Evolutionary conservation across 176 grass and related monocot species (phyloP), one percentile per base, ranked within the genome.

Genomic region (Thalia dealbata): DNA sequence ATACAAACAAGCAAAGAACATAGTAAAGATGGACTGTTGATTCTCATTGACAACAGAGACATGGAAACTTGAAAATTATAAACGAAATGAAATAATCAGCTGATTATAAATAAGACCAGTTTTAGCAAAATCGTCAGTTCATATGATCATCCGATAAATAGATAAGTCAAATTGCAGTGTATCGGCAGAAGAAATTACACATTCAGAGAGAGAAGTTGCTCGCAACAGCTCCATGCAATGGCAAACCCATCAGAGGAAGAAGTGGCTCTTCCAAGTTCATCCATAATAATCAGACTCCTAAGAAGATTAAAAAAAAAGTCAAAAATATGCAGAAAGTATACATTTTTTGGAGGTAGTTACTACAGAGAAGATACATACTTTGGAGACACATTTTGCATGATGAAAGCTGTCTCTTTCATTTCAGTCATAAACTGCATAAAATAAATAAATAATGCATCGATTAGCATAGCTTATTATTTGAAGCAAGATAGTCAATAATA

Each of bases 341-440:
- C 14, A 67, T 51, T 54, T 18, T 3, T 64, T 30, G 24, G 35
- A 24, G 64, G 13, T 50, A 81, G 69, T 66, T 12, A 61, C 55
- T 75, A 44, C 12, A 52, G 69, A 63, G 52, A 75, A n/a, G 66
- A 38, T 38, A 48, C 10, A 63, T 92, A 96, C 93, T 71, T 96
- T 18, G 86, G 80, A 88, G 93, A 81, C 82, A 90, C 69, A 78
- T 90, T 96, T 83, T 96, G 93, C 86, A 96, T 82, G 51, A 92
- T 82, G 82, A 96, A 96, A 83, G 93, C 87, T 65, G 86, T 96
- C 77, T 96, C 89, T 83, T 88, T 96, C 93, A 96, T 96, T 86
- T 96, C 93, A 12, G 87, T 92, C 93, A 96, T 96, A 82, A 96
- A 96, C 93, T 96, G 87, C 83, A 85, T 81, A 96, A 2, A 38